phyloP scores from a whole-genome alignment of 768 basidiomycete species.

The Filobasidium floriforme region DNA sequence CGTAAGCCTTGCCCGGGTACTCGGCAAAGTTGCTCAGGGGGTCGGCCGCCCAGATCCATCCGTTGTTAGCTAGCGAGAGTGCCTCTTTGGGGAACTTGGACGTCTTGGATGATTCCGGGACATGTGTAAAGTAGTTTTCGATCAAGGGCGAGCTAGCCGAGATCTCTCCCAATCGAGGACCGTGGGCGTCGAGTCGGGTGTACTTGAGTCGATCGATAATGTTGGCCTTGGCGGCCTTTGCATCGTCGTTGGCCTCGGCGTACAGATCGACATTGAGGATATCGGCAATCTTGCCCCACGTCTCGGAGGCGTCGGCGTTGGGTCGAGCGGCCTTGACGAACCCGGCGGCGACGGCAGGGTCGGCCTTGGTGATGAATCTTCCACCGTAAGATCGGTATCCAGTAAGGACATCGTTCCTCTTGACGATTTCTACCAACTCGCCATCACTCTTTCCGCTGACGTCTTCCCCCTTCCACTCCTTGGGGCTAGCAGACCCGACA shows the following conservation, averaged over 20 bases:
- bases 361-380: conserved; percentile 61
- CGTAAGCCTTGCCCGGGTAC: conserved; percentile 83
- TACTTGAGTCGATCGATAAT: conserved; percentile 72
- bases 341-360: conserved; percentile 59
- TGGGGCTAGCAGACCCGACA: conserved; percentile 49
- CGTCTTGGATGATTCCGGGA: conserved; percentile 50
- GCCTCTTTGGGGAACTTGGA: conserved; percentile 50
- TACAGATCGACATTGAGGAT: conserved; percentile 84
- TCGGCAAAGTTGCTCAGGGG: conserved; percentile 91
- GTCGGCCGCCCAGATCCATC: conserved; percentile 97
- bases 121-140: conserved; percentile 85
- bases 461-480: conserved; percentile 58
- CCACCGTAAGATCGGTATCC: conserved; percentile 54
- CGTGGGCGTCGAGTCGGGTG: conserved; percentile 68
- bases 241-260: conserved; percentile 75
- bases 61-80: conserved; percentile 90
- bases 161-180: conserved; percentile 76
- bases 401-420: conserved; percentile 53
- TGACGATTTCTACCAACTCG: conserved; percentile 60
- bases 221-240: conserved; percentile 61
- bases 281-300: conserved; percentile 72
- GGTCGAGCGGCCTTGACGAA: conserved; percentile 62
- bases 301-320: conserved; percentile 54
- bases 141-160: conserved; percentile 72
- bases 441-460: conserved; percentile 56